Evolutionary conservation across 768 basidiomycete species (phyloP), one percentile per base, ranked within the genome.

Genomic region (Guyanaporus albipodus): DNA sequence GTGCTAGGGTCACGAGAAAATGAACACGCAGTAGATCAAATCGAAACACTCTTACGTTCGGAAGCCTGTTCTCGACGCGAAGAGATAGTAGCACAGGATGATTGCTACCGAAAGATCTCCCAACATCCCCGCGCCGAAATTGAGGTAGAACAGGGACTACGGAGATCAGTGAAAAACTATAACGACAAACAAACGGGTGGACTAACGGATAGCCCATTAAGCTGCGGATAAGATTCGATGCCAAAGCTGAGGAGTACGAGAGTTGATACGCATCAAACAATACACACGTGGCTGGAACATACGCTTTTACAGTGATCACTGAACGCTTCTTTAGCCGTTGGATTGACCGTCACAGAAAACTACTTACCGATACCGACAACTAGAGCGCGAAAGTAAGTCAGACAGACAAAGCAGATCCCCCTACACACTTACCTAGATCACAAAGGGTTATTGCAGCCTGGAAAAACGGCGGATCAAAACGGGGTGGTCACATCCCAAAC

Each of bases 221-320:
- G 59, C n/a, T 73, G 66, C 15, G 55, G 36, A 43, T 62, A 74
- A 8, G 66, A 64, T 3, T 52, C 31, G 10, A 76, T 50, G 6
- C 53, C 27, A 53, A 77, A 76, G 7, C 77, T 78, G 46, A 23
- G 17, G 22, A 15, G 21, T 21, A 11, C 34, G 31, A 43, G 38
- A 8, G 15, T 39, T 49, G 2, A 26, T 29, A 29, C 4, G 15
- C 34, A 35, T 24, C 22, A 5, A n/a, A 26, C 19, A 35, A 21
- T 15, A 31, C 17, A 12, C 6, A 38, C n/a, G n/a, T n/a, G n/a
- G 19, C 31, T 35, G 17, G 21, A 26, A 48, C 75, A 44, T 50
- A 80, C 77, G 72, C 73, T 68, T 76, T 77, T 24, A 62, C 64
- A 2, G 78, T 73, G 47, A 80, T 76, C 31, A 67, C 80, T 82